These are phyloP conservation scores for Saccharomycopsis olivae DNA, from an alignment of 805 yeast species.

Conservation along the genomic window DNA sequence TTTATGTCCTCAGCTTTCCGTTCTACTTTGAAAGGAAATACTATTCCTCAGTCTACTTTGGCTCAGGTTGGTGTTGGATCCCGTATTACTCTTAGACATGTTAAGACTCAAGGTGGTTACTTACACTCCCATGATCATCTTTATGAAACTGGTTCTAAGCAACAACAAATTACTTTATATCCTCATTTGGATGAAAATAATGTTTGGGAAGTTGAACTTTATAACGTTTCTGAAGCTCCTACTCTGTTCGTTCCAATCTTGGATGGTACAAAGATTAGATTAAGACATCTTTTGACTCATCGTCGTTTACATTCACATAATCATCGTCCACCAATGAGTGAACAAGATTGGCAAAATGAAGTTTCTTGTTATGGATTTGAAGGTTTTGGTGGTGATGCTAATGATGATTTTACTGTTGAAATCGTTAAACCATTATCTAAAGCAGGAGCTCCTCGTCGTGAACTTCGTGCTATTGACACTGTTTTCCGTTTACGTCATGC, in stretches of 20 bases:
- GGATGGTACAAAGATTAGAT: conserved; percentile 63
- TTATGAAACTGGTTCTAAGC: conserved; percentile 73
- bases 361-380: conserved; percentile 67
- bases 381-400: conserved; percentile 73
- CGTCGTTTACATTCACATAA: conserved; percentile 78
- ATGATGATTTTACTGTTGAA: conserved; percentile 73
- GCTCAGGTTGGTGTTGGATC: conserved; percentile 73
- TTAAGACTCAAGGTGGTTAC: conserved; percentile 68
- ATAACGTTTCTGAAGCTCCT: conserved; percentile 46
- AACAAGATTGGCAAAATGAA: conserved; percentile 76
- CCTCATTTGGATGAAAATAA: conserved; percentile 72
- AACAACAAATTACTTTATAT: conserved; percentile 73
- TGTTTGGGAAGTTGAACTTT: conserved; percentile 60
- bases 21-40: conserved; percentile 47
- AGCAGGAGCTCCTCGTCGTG: conserved; percentile 40
- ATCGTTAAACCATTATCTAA: conserved; percentile 46
- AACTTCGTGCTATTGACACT: conserved; percentile 56
- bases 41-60: conserved; percentile 44
- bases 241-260: conserved; percentile 49
- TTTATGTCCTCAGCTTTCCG: conserved; percentile 68
- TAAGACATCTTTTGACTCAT: conserved; percentile 45
- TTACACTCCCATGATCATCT: conserved; percentile 68
- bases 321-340: conserved; percentile 59
- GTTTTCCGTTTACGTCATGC: conserved; percentile 70
- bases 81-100: conserved; percentile 52